phyloP scores from a whole-genome alignment of 129 eudicot species.

The Escallonia herrerae region DNA sequence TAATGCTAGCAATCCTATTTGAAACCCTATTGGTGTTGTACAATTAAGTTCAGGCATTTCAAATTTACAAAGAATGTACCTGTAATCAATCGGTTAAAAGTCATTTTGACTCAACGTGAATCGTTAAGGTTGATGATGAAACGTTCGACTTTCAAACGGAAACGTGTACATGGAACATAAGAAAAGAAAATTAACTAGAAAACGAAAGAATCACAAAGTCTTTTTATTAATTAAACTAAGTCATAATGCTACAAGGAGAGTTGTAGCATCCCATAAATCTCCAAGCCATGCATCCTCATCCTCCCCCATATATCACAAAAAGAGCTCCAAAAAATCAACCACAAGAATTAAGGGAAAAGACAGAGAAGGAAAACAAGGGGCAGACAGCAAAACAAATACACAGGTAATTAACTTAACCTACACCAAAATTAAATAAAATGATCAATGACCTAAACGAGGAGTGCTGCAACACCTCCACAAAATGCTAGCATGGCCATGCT shows the following conservation, averaged over 20 bases:
- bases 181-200: neutral
- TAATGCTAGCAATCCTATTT: no score
- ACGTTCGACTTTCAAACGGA: no score
- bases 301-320: neutral
- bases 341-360: neutral
- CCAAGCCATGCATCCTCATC: neutral
- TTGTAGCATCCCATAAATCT: neutral
- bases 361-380: neutral
- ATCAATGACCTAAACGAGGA: conserved; percentile 10
- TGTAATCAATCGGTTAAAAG: neutral
- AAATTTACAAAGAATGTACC: neutral
- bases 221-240: neutral
- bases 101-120: no score
- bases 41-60: neutral
- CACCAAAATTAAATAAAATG: neutral
- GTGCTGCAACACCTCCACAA: conserved; percentile 21
- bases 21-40: neutral
- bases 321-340: neutral
- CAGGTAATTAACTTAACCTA: neutral
- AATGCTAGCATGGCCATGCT: conserved; percentile 18
- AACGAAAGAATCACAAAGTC: neutral
- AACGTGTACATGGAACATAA: neutral
- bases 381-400: neutral
- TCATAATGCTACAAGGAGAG: neutral
- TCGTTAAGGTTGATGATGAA: no score